Percentiles rank a stretch among this genome's conserved stretches.
Evolutionary conservation across 2,329 filamentous ascomycete genomes (phyloP).

Genomic region (Venturia effusa): DNA sequence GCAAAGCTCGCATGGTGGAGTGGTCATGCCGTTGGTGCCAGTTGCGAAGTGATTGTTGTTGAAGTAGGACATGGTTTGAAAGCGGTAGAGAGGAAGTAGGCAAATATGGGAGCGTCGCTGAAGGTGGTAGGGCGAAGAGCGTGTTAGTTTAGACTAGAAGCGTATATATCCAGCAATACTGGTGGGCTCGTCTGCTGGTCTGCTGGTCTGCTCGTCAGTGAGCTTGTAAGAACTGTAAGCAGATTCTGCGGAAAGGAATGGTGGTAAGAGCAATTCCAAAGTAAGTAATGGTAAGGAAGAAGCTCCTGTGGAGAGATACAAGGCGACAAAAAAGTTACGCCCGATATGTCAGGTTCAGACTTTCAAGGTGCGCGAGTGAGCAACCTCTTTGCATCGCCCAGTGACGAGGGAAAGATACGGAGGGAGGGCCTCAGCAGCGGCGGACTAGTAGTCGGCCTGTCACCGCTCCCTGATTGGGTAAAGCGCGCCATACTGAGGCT

Average conservation of each 20-base stretch:
- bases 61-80: not conserved
- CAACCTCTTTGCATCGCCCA: not conserved
- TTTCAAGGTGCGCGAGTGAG: not conserved
- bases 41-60: not conserved
- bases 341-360: not conserved
- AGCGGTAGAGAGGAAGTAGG: not conserved
- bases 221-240: not conserved
- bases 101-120: too few relatives aligned
- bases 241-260: not conserved
- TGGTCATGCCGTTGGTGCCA: not conserved
- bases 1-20: not conserved
- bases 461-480: not conserved
- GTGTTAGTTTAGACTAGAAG: not conserved
- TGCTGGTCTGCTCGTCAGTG: not conserved
- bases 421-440: not conserved
- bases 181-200: not conserved
- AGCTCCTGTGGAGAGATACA: not conserved
- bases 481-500: slow-evolving; percentile 1
- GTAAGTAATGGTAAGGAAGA: not conserved
- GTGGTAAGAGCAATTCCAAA: not conserved
- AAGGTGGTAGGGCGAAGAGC: not conserved
- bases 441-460: not conserved
- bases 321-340: not conserved
- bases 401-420: not conserved
- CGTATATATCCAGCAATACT: not conserved